These are phyloP conservation scores for Chrysoporthe puriensis DNA, from an alignment of 2,329 filamentous ascomycete genomes.

Conservation along the genomic window DNA sequence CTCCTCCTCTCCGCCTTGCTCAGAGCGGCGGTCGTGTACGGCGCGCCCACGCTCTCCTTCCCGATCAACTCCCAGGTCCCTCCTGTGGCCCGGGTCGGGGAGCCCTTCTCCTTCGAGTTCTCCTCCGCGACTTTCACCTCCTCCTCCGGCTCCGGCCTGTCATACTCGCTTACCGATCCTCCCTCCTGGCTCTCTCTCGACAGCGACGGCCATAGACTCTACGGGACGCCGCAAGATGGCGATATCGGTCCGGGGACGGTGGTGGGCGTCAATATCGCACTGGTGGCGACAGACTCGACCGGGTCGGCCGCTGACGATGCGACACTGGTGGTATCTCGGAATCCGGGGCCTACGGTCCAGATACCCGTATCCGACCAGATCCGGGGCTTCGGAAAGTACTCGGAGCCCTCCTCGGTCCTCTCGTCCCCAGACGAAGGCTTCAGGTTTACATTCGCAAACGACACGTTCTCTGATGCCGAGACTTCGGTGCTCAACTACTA, in stretches of 20 bases:
- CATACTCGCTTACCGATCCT: slow-evolving; percentile 67
- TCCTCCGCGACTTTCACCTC: slow-evolving; percentile 75
- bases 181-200: slow-evolving; percentile 79
- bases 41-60: slow-evolving; percentile 57
- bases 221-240: slow-evolving; percentile 66
- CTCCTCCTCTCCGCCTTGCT: slow-evolving; percentile 36
- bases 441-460: slow-evolving; percentile 54
- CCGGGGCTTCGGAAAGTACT: slow-evolving; percentile 59
- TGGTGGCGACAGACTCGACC: slow-evolving; percentile 70
- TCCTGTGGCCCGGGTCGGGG: slow-evolving; percentile 70
- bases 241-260: slow-evolving; percentile 55
- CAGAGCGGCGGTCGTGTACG: slow-evolving; percentile 36
- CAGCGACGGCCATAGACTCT: slow-evolving; percentile 64
- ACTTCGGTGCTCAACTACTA: slow-evolving; percentile 68
- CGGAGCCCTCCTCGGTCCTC: slow-evolving; percentile 62
- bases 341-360: slow-evolving; percentile 55
- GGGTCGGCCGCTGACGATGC: slow-evolving; percentile 68
- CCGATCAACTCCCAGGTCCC: slow-evolving; percentile 86
- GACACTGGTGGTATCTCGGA: slow-evolving; percentile 71
- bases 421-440: slow-evolving; percentile 58
- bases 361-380: slow-evolving; percentile 64
- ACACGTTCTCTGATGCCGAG: slow-evolving; percentile 65
- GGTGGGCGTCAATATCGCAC: slow-evolving; percentile 63
- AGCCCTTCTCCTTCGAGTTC: slow-evolving; percentile 73
- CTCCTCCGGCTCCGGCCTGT: slow-evolving; percentile 52